Percentiles rank a stretch among this genome's conserved stretches.
Conservation (phyloP, 495 filamentous ascomycete genomes). For the Aspergillus conjunctus region DNA sequence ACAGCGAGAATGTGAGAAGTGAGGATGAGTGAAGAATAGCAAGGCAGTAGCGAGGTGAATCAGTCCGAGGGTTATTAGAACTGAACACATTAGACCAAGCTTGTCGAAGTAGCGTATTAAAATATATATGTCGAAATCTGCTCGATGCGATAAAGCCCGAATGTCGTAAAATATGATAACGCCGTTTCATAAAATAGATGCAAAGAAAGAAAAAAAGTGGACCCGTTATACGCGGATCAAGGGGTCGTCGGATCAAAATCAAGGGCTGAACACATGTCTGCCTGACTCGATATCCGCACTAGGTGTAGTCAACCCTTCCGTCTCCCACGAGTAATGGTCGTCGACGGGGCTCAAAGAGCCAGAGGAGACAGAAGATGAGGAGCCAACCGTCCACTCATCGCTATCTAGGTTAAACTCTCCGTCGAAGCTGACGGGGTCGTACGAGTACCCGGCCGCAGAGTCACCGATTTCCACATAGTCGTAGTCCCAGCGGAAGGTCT, state of each 20-base stretch:
- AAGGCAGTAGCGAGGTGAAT: not conserved
- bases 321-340: constrained; percentile 64
- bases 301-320: constrained; percentile 57
- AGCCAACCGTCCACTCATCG: constrained; percentile 75
- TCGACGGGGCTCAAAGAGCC: constrained; percentile 64
- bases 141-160: constrained; percentile 50
- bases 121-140: constrained; percentile 46
- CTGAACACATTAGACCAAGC: constrained; percentile 19
- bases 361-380: constrained; percentile 68
- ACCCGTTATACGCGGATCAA: constrained; percentile 36
- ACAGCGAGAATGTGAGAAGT: constrained; percentile 10
- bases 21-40: not conserved
- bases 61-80: constrained; percentile 17
- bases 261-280: constrained; percentile 36
- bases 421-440: constrained; percentile 58
- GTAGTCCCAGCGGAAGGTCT: constrained; percentile 91
- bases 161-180: constrained; percentile 46
- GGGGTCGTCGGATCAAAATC: constrained; percentile 16
- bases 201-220: constrained; percentile 22
- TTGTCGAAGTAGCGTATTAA: constrained; percentile 36
- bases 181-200: constrained; percentile 42
- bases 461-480: constrained; percentile 87
- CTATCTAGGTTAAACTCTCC: constrained; percentile 60
- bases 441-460: constrained; percentile 53
- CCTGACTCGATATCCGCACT: constrained; percentile 55